Conservation (phyloP, 1,284 basidiomycete species). For the Pseudozyma sp. region DNA sequence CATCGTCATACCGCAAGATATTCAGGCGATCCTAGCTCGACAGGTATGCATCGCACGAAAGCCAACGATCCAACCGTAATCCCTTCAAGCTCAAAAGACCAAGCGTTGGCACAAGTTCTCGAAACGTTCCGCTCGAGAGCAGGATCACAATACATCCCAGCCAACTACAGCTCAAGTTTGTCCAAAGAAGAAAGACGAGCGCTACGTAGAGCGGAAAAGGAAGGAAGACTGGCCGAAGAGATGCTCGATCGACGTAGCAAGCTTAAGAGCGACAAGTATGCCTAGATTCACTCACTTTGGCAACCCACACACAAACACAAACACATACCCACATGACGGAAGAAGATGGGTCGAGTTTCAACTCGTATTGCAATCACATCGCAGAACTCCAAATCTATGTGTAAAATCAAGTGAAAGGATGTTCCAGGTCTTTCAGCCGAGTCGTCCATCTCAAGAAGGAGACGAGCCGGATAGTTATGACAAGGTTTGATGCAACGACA, state of each 20-base stretch:
- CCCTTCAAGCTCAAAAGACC: conserved; percentile 15
- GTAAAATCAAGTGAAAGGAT: no score
- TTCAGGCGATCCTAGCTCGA: conserved; percentile 1
- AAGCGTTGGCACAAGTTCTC: conserved; percentile 29
- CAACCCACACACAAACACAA: no score
- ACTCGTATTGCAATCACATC: no score
- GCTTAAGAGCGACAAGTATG: conserved; percentile 48
- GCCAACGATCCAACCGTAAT: conserved; percentile 36
- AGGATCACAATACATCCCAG: conserved; percentile 35
- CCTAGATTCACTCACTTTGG: no score
- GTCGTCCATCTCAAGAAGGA: no score
- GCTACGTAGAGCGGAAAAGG: conserved; percentile 56
- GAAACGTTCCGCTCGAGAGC: conserved; percentile 30
- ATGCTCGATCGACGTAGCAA: conserved; percentile 61
- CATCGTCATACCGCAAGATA: conserved; percentile 54
- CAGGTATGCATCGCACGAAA: conserved; percentile 4
- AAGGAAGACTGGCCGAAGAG: conserved; percentile 62
- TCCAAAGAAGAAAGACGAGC: conserved; percentile 43
- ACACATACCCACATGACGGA: no score
- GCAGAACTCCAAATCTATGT: no score
- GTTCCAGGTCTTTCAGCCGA: no score
- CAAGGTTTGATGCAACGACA: no score
- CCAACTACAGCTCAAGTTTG: conserved; percentile 23
- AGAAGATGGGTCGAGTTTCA: no score
- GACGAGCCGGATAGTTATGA: no score